Evolutionary conservation across 805 yeast genomes (phyloP).

Genomic region (Candida patagonica): DNA sequence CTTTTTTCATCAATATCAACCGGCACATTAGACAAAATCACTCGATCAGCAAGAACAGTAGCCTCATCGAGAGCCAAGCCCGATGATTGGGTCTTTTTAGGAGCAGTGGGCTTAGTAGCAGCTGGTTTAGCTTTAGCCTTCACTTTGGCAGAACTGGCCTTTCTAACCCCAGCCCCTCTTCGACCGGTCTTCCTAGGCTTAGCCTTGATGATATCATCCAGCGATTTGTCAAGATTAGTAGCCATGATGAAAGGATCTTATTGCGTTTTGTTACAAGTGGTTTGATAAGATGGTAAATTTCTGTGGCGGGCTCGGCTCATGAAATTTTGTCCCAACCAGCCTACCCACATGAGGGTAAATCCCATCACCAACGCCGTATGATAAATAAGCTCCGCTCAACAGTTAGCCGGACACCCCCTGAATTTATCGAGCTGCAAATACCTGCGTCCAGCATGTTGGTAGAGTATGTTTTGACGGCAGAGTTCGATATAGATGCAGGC

Average conservation of each 20-base stretch:
- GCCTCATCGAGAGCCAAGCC: slow-evolving; percentile 32
- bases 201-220: slow-evolving; percentile 86
- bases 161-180: slow-evolving; percentile 23
- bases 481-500: slow-evolving; percentile 72
- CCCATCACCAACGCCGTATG: no score
- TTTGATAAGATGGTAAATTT: no score
- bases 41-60: slow-evolving; percentile 55
- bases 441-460: slow-evolving; percentile 24
- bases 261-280: no score
- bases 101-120: slow-evolving; percentile 4
- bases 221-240: slow-evolving; percentile 78
- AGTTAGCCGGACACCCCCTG: no score
- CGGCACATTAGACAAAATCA: slow-evolving; percentile 78
- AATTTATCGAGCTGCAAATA: no score
- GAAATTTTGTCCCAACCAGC: no score
- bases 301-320: no score
- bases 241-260: slow-evolving; percentile 57
- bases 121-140: slow-evolving; percentile 5
- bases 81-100: slow-evolving; percentile 25
- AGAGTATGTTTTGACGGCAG: slow-evolving; percentile 57
- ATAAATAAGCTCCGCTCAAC: no score
- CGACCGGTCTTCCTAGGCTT: slow-evolving; percentile 27
- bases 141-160: slow-evolving; percentile 14
- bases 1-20: slow-evolving; percentile 76
- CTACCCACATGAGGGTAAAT: no score